These are phyloP conservation scores for Sophora flavescens DNA, from an alignment of 306 rosid species.

Conservation along the genomic window DNA sequence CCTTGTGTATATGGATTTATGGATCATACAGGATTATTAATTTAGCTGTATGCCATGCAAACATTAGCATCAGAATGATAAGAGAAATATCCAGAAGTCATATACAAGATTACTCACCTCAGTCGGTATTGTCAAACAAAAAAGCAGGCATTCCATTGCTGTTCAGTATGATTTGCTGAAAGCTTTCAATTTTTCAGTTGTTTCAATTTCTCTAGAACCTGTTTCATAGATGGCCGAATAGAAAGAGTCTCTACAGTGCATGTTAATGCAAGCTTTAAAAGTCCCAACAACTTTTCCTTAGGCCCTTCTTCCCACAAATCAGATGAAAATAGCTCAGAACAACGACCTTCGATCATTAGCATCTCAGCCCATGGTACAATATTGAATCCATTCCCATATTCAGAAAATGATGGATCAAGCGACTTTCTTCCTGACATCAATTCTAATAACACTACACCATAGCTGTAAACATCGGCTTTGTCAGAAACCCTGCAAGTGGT, in stretches of 20 bases:
- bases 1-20: too few species aligned
- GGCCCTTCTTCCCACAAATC: conserved; percentile 66
- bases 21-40: conserved; percentile 10
- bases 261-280: conserved; percentile 56
- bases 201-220: conserved; percentile 60
- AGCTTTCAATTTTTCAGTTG: conserved; percentile 51
- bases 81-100: conserved; percentile 31
- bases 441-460: conserved; percentile 74
- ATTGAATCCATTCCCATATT: conserved; percentile 73
- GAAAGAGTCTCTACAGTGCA: conserved; percentile 62
- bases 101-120: conserved; percentile 40
- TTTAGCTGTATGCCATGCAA: conserved; percentile 17
- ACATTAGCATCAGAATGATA: conserved; percentile 33
- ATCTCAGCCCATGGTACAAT: conserved; percentile 77
- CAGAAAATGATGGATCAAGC: conserved; percentile 73
- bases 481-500: conserved; percentile 76
- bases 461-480: conserved; percentile 78
- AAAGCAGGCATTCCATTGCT: conserved; percentile 30
- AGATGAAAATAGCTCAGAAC: conserved; percentile 56
- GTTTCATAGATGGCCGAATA: conserved; percentile 61
- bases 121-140: conserved; percentile 20
- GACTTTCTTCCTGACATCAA: conserved; percentile 73
- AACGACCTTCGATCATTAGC: conserved; percentile 55
- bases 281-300: conserved; percentile 52
- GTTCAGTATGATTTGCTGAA: conserved; percentile 22